Evolutionary conservation across 148 eudicot genomes (phyloP).

Genomic region (Silene conica): DNA sequence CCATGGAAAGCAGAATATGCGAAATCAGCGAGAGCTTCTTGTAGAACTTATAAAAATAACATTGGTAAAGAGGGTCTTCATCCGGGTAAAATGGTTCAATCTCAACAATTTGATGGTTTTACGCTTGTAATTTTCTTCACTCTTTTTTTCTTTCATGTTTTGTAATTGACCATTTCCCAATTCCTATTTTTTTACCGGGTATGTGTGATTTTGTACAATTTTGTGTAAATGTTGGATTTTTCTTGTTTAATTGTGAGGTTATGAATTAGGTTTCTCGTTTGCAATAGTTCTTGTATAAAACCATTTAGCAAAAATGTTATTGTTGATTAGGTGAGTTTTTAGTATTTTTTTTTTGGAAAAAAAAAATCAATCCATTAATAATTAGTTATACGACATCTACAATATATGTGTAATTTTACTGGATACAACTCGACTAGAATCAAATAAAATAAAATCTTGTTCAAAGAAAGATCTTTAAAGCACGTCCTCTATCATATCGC

Average conservation of each 20-base stretch:
- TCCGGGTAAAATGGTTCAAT: conserved; percentile 91
- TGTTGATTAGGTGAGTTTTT: too few species aligned
- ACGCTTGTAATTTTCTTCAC: conserved; percentile 65
- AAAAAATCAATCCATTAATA: too few species aligned
- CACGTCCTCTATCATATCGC: too few species aligned
- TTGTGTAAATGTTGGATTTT: background rate
- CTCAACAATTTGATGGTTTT: conserved; percentile 84
- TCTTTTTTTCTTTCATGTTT: background rate
- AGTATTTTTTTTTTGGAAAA: too few species aligned
- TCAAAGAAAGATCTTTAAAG: too few species aligned
- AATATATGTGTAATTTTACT: too few species aligned
- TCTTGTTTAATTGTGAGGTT: background rate
- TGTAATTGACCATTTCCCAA: background rate
- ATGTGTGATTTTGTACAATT: conserved; percentile 5
- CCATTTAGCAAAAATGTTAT: too few species aligned
- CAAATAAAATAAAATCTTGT: too few species aligned
- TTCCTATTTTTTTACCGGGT: conserved; percentile 10
- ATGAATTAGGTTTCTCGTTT: background rate
- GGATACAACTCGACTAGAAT: too few species aligned
- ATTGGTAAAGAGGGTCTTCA: conserved; percentile 73
- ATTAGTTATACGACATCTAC: too few species aligned
- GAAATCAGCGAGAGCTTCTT: conserved; percentile 81
- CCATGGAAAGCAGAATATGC: conserved; percentile 98
- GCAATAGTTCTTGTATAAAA: too few species aligned
- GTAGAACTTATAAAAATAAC: conserved; percentile 68